These are phyloP conservation scores for Trichosporon faecale DNA, from an alignment of 1,284 basidiomycete species.

Conservation along the genomic window DNA sequence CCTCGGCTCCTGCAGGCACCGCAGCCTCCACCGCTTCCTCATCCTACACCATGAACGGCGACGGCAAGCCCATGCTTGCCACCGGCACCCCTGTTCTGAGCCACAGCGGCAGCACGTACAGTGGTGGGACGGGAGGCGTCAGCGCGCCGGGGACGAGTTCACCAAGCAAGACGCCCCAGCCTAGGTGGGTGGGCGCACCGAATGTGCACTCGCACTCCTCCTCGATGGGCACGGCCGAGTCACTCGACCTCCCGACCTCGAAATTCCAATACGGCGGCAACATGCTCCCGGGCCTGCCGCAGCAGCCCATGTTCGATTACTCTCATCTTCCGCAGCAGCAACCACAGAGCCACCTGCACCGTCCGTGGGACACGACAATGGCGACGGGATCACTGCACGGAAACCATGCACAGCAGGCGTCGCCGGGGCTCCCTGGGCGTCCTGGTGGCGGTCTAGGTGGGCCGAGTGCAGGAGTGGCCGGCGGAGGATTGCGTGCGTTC, in stretches of 20 bases:
- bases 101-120: not conserved
- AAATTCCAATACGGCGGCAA: not conserved
- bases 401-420: not conserved
- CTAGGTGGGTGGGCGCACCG: not conserved
- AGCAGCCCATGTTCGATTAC: constrained; percentile 1
- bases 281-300: not conserved
- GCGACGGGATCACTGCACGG: not conserved
- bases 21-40: not conserved
- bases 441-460: not conserved
- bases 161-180: not conserved
- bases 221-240: not conserved
- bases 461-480: not conserved
- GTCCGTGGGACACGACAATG: not conserved
- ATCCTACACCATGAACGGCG: not conserved
- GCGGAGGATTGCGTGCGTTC: not conserved
- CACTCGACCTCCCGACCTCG: not conserved
- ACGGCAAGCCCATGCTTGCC: not conserved
- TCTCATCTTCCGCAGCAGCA: not conserved
- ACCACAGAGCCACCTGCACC: not conserved
- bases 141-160: not conserved
- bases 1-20: not conserved
- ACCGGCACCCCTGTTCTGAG: not conserved
- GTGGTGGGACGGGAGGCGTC: not conserved
- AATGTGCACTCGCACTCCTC: not conserved
- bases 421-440: not conserved